phyloP scores from a whole-genome alignment of 805 yeast species.

The Kazachstania bromeliacearum region DNA sequence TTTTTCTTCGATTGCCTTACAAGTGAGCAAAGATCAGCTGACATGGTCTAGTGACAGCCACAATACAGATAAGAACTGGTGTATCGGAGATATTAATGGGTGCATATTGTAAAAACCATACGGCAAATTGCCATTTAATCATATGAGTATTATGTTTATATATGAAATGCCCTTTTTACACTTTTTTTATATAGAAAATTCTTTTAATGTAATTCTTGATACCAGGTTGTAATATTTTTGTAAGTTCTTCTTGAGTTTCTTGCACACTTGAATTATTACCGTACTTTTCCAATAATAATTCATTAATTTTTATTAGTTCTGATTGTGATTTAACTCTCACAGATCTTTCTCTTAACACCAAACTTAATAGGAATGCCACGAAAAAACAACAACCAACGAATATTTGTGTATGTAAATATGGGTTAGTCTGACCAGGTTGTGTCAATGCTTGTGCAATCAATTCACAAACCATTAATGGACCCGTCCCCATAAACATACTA shows the following conservation, averaged over 20 bases:
- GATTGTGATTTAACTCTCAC: constrained; percentile 18
- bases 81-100: no score
- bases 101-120: no score
- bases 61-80: no score
- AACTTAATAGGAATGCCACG: constrained; percentile 34
- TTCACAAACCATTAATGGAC: constrained; percentile 37
- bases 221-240: background rate
- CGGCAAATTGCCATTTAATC: no score
- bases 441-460: constrained; percentile 45
- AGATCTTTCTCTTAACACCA: constrained; percentile 42
- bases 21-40: no score
- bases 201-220: background rate
- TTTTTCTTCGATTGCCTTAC: no score
- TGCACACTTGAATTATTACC: no score
- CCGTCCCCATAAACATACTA: constrained; percentile 27
- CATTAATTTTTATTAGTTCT: constrained; percentile 6
- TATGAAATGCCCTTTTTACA: background rate
- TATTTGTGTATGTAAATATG: constrained; percentile 51
- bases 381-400: constrained; percentile 46
- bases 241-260: no score
- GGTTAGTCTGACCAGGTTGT: constrained; percentile 26
- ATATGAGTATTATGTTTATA: no score
- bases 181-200: background rate
- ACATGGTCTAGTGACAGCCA: no score
- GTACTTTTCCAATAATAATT: constrained; percentile 11